A percentile compares a stretch with the other conserved stretches of the same genome.
Conservation (phyloP, 805 yeast genomes). For the Spathaspora boniae region DNA sequence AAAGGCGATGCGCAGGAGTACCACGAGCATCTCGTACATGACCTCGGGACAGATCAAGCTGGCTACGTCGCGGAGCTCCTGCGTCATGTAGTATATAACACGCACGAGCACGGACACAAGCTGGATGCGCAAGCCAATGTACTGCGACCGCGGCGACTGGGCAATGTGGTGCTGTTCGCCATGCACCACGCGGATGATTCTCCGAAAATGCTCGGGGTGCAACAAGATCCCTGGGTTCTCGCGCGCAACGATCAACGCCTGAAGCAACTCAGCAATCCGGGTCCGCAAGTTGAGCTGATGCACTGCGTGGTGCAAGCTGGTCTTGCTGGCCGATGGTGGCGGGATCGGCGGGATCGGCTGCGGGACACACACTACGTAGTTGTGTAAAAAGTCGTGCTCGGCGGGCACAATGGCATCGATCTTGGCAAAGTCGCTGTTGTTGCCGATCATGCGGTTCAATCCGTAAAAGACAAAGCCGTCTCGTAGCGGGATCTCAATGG, state of each 20-base stretch:
- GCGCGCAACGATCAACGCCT: slow-evolving; percentile 35
- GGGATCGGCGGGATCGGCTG: slow-evolving; percentile 24
- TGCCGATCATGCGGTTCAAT: slow-evolving; percentile 51
- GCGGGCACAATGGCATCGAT: slow-evolving; percentile 42
- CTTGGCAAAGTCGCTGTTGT: slow-evolving; percentile 41
- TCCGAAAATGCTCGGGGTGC: slow-evolving; percentile 36
- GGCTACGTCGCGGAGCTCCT: slow-evolving; percentile 27
- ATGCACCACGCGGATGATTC: slow-evolving; percentile 42
- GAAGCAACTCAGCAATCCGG: slow-evolving; percentile 47
- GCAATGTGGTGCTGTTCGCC: slow-evolving; percentile 46
- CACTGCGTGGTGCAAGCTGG: slow-evolving; percentile 33
- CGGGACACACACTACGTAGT: slow-evolving; percentile 21
- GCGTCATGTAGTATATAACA: slow-evolving; percentile 36
- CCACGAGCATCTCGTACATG: slow-evolving; percentile 45
- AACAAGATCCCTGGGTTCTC: slow-evolving; percentile 24
- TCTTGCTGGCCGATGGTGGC: no score
- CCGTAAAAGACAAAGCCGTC: slow-evolving; percentile 49
- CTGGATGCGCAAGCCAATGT: slow-evolving; percentile 32
- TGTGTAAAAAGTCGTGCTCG: slow-evolving; percentile 18
- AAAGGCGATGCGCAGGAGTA: slow-evolving; percentile 52
- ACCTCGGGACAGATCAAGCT: slow-evolving; percentile 38
- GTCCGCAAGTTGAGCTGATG: slow-evolving; percentile 43
- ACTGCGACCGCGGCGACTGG: slow-evolving; percentile 42
- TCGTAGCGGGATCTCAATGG: slow-evolving; percentile 39
- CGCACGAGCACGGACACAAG: slow-evolving; percentile 40